Conservation (phyloP, 2,329 filamentous ascomycete genomes). For the Dothistroma septosporum region DNA sequence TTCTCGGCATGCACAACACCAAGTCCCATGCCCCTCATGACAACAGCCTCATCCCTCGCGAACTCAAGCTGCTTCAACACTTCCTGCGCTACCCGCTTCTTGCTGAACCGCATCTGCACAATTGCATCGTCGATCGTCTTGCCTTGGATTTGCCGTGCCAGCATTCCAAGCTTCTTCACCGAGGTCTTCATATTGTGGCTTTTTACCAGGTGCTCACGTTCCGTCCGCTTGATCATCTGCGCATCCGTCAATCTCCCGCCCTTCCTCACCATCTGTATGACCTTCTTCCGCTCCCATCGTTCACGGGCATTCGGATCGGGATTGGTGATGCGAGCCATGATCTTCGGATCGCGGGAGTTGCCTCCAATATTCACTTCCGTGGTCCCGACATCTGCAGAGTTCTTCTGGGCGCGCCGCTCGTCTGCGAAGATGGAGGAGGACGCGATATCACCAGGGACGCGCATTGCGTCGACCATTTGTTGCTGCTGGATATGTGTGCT, state of each 20-base stretch:
- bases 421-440: constrained; percentile 52
- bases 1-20: constrained; percentile 27
- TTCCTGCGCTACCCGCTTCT: constrained; percentile 85
- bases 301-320: constrained; percentile 68
- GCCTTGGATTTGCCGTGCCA: constrained; percentile 83
- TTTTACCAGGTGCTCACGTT: constrained; percentile 56
- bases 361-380: constrained; percentile 19
- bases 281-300: constrained; percentile 78
- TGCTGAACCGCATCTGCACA: constrained; percentile 88
- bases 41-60: constrained; percentile 76
- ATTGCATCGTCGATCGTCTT: constrained; percentile 95
- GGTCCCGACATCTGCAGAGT: constrained; percentile 15
- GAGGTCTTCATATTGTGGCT: constrained; percentile 76
- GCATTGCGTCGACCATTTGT: constrained; percentile 19
- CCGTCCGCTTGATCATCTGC: constrained; percentile 64
- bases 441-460: constrained; percentile 43
- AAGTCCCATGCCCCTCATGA: constrained; percentile 79
- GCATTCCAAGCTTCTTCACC: constrained; percentile 82
- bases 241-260: constrained; percentile 63
- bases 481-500: constrained; percentile 6
- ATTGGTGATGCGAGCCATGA: constrained; percentile 63
- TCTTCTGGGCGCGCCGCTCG: constrained; percentile 30
- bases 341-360: constrained; percentile 43
- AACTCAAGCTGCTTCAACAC: constrained; percentile 74
- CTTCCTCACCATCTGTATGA: constrained; percentile 68